Percentiles rank a stretch among this genome's conserved stretches.
phyloP scores from a whole-genome alignment of 192 early-diverging fungal genomes.

The Coemansia asiatica region DNA sequence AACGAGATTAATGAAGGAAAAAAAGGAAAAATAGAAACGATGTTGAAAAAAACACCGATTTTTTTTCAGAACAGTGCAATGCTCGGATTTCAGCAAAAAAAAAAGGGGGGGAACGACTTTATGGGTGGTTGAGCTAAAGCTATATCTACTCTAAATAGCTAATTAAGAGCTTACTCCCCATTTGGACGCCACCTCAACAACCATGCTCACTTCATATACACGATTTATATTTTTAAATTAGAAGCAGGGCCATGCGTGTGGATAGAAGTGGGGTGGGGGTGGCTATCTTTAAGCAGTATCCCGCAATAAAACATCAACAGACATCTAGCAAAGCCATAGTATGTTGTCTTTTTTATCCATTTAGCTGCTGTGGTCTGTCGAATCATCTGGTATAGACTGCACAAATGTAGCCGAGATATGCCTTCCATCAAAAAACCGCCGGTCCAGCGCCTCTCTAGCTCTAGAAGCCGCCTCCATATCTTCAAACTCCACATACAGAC shows the following conservation, averaged over 20 bases:
- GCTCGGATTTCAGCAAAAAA: neutral
- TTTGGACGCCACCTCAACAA: neutral
- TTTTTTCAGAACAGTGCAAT: no score
- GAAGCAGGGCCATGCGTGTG: neutral
- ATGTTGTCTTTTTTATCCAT: neutral
- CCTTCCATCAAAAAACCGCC: conserved; percentile 40
- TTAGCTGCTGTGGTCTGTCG: neutral
- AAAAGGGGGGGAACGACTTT: neutral
- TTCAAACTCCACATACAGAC: conserved; percentile 33
- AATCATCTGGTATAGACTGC: neutral
- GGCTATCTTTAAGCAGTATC: neutral
- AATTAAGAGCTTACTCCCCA: neutral
- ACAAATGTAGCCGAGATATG: conserved; percentile 38
- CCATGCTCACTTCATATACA: neutral
- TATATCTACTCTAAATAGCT: neutral
- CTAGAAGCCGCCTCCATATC: conserved; percentile 24
- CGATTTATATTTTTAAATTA: neutral
- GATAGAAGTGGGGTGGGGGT: no score
- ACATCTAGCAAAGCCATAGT: neutral
- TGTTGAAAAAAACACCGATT: no score
- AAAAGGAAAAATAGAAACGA: neutral
- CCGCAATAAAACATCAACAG: neutral
- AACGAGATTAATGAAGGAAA: neutral
- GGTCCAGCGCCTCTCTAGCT: conserved; percentile 31
- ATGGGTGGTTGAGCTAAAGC: neutral